Evolutionary conservation across 1,139 yeast species (phyloP).

Genomic region (Pichia sp.): DNA sequence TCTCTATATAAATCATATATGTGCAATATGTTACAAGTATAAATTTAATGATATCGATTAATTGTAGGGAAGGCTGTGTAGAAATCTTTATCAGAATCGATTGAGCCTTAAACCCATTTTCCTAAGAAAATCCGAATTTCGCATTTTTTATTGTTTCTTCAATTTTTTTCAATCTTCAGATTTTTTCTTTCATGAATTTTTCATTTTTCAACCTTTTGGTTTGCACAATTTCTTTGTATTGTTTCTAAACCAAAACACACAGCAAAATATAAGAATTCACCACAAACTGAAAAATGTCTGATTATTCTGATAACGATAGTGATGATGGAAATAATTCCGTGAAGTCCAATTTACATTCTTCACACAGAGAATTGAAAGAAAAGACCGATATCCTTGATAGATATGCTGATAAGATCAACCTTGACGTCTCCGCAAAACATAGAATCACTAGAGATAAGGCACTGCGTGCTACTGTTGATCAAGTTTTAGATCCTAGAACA

Average conservation of each 20-base stretch:
- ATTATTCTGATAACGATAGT: constrained; percentile 16
- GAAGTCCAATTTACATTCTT: constrained; percentile 3
- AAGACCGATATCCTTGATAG: constrained; percentile 60
- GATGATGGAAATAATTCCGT: not conserved
- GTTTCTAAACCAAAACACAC: too few species aligned
- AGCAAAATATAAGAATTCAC: too few species aligned
- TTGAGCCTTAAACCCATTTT: too few species aligned
- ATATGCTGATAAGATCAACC: constrained; percentile 62
- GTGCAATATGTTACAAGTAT: too few species aligned
- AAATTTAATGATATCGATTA: too few species aligned
- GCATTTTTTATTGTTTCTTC: not conserved
- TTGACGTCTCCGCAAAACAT: constrained; percentile 52
- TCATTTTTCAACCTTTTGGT: too few species aligned
- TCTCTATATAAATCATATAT: not conserved
- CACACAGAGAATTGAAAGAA: constrained; percentile 32
- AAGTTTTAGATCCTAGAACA: constrained; percentile 94
- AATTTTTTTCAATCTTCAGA: not conserved
- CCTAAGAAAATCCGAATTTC: too few species aligned
- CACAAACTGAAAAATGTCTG: constrained; percentile 8
- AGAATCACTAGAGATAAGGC: constrained; percentile 76
- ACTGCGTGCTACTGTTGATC: constrained; percentile 95
- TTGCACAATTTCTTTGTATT: too few species aligned
- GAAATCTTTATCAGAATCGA: too few species aligned
- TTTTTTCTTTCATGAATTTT: not conserved
- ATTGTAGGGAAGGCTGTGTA: too few species aligned